These are phyloP conservation scores for Clavispora phyllophila DNA, from an alignment of 805 yeast species.

Conservation along the genomic window DNA sequence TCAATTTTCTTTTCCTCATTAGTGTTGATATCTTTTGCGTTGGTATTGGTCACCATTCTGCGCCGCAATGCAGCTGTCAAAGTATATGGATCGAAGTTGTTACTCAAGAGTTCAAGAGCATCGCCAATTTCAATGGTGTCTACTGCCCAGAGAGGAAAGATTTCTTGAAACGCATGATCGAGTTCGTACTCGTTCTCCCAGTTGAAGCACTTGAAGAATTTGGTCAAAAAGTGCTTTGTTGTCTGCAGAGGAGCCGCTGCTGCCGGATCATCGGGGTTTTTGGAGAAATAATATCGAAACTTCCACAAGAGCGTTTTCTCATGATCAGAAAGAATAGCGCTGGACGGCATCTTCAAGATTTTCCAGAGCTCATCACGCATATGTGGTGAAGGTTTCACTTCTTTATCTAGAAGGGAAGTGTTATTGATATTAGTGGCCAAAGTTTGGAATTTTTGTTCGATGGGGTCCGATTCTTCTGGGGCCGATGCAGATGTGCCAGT, in stretches of 20 bases:
- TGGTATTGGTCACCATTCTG: conserved; percentile 9
- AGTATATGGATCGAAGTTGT: conserved; percentile 54
- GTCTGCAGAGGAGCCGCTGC: conserved; percentile 46
- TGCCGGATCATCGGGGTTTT: conserved; percentile 18
- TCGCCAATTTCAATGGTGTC: conserved; percentile 78
- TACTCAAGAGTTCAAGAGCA: conserved; percentile 80
- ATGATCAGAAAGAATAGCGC: conserved; percentile 70
- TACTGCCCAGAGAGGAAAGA: conserved; percentile 57
- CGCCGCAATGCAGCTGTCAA: conserved; percentile 16
- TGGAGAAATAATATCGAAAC: conserved; percentile 66
- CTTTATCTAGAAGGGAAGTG: conserved; percentile 71
- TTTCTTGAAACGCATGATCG: conserved; percentile 64
- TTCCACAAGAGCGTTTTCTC: conserved; percentile 90
- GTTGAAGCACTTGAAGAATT: conserved; percentile 80
- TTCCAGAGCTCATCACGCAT: conserved; percentile 66
- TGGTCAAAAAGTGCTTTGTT: conserved; percentile 49
- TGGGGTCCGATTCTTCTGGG: conserved; percentile 52
- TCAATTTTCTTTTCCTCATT: conserved; percentile 26
- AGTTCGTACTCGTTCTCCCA: conserved; percentile 84
- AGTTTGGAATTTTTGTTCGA: conserved; percentile 81
- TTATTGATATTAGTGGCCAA: conserved; percentile 76
- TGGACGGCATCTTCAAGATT: conserved; percentile 76
- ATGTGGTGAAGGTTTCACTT: conserved; percentile 82
- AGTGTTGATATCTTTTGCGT: conserved; percentile 10
- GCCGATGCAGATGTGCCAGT: background rate